Base-by-base conservation (phyloP, 1,284 basidiomycete species). In the Termitomyces sp. region DNA sequence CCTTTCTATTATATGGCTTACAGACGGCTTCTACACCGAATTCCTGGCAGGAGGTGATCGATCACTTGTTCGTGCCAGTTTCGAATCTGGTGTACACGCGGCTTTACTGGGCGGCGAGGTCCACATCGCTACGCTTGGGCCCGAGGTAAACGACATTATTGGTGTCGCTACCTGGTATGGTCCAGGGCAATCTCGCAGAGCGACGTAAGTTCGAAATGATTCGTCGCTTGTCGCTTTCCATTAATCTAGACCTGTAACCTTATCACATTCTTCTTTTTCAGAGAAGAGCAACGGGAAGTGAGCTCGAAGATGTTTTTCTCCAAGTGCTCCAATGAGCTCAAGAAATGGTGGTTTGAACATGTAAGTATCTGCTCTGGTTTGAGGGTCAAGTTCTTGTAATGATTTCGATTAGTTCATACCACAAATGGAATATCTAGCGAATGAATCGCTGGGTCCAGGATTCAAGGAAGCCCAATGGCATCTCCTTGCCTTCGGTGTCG, bases 111-210 rank as follows among this genome's bases (percentile, higher is more conserved):
- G 64, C 3, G 66, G 68, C n/a, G 55, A 64, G 35, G 55, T 66
- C 9, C 58, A 66, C 26, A 57, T 66, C 10, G 57, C 65, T 18
- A 43, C 48, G 10, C 28, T 64, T 4, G 65, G 65, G 3, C 55
- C 62, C 14, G 45, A 44, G 4, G 28, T 53, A 5, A 45, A 56
- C n/a, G 63, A 66, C 34, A 64, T 68, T 16, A 58, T 66, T 14
- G 65, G 65, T 18, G 62, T 57, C 14, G 58, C 65, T 11, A 31
- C 64, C 28, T 67, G 66, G 66, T 66, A 61, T 56, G 64, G 64
- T 1, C 66, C 66, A 18, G 64, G 66, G 1, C 54, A 56, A 31
- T 55, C 54, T 8, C 49, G 53, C 11, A 57, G 61, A 31, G 31
- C 57, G 11, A 65, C 59, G 65, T 64, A 48, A 26, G 60, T 46